Conservation (phyloP, 2,329 filamentous ascomycete genomes). For the Phialophora expanda region DNA sequence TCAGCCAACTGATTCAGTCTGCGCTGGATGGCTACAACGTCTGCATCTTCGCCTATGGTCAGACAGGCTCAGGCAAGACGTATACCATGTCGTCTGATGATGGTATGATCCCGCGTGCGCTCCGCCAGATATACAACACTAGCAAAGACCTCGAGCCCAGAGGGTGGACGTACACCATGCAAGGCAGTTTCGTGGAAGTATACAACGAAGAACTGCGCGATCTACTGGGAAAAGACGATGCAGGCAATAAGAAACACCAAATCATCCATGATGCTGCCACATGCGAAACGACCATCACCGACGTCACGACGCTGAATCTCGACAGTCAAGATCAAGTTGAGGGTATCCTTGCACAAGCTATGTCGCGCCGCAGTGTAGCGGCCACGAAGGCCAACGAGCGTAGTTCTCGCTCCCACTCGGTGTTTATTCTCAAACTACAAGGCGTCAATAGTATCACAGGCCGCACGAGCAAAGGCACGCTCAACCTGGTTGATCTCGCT, state of each 20-base stretch:
- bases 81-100: conserved; percentile 90
- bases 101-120: conserved; percentile 94
- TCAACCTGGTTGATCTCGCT: conserved; percentile 94
- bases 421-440: conserved; percentile 81
- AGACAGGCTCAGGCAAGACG: conserved; percentile 96
- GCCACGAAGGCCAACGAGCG: conserved; percentile 97
- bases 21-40: conserved; percentile 98
- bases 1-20: conserved; percentile 94
- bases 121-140: conserved; percentile 90
- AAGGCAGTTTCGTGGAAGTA: conserved; percentile 94
- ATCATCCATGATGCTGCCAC: conserved; percentile 83
- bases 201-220: conserved; percentile 98
- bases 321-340: conserved; percentile 82
- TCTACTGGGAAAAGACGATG: conserved; percentile 74
- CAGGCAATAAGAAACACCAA: conserved; percentile 82
- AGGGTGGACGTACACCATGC: conserved; percentile 92
- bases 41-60: conserved; percentile 97
- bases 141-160: conserved; percentile 83
- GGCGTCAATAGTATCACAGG: conserved; percentile 74
- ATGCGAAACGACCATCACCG: conserved; percentile 80
- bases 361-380: conserved; percentile 86
- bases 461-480: conserved; percentile 86
- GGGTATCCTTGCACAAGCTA: conserved; percentile 76
- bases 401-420: conserved; percentile 90
- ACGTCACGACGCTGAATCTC: conserved; percentile 76